phyloP scores from a whole-genome alignment of 371 early-diverging fungal genomes.

The Rhizopus delemar region DNA sequence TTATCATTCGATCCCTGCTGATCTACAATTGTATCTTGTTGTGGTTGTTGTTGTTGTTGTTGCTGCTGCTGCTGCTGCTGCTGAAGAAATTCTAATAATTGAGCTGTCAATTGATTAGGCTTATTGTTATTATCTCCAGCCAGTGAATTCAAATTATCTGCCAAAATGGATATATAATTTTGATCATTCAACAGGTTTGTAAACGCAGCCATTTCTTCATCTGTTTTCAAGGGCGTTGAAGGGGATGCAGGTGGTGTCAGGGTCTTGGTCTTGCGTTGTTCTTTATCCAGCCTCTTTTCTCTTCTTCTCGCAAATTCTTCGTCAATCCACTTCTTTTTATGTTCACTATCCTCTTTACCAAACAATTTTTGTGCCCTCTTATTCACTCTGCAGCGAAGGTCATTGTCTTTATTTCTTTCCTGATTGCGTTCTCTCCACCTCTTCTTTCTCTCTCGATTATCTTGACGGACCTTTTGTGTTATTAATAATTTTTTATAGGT shows the following conservation, averaged over 20 bases:
- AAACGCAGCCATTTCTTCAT: slow-evolving; percentile 4
- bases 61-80: slow-evolving; percentile 7
- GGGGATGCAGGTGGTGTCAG: slow-evolving; percentile 1
- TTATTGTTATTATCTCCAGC: slow-evolving; percentile 9
- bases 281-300: slow-evolving; percentile 70
- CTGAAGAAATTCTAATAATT: slow-evolving; percentile 6
- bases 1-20: background rate
- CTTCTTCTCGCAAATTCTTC: slow-evolving; percentile 75
- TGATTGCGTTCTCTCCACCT: slow-evolving; percentile 3
- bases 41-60: background rate
- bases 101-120: slow-evolving; percentile 9
- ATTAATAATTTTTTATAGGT: slow-evolving; percentile 3
- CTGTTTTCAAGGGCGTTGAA: background rate
- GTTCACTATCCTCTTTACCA: slow-evolving; percentile 64
- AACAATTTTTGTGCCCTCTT: slow-evolving; percentile 75
- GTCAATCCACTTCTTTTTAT: slow-evolving; percentile 69
- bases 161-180: slow-evolving; percentile 7
- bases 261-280: slow-evolving; percentile 39
- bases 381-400: slow-evolving; percentile 78
- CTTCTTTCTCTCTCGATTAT: slow-evolving; percentile 5
- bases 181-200: slow-evolving; percentile 1
- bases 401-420: slow-evolving; percentile 72
- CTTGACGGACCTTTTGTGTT: slow-evolving; percentile 6
- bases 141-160: slow-evolving; percentile 8
- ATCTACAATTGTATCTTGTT: background rate